Evolutionary conservation across 192 early-diverging fungal species (phyloP), one percentile per base, ranked within the genome.

Genomic region (Coemansia sp.): DNA sequence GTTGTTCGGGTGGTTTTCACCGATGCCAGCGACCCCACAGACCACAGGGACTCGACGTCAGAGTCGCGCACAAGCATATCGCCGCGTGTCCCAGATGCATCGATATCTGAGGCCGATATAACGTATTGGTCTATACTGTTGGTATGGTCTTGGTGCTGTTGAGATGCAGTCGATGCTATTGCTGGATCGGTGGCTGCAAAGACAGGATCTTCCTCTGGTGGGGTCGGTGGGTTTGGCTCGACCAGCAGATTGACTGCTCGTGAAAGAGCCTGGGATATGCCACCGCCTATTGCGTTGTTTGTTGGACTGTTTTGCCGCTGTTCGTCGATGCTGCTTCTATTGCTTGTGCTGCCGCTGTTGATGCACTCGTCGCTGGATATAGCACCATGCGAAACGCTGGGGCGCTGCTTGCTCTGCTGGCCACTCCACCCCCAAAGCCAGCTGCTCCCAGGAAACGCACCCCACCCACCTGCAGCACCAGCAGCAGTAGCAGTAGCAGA

Each of bases 221-320:
- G 77, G 1, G 77, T 79, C 30, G 71, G 77, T 16, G 77, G 64
- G 0, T 68, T 63, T 3, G 77, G 77, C 58, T 79, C 77, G 13
- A 79, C 68, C 43, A 79, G 65, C 25, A 64, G 64, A 52, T 79
- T 67, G 55, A 79, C 71, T 7, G 77, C 77, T 1, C 77, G 67
- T 12, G 77, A 79, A 9, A 79, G 68, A 18, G 59, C 77, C 49
- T 79, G 77, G 4, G 77, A 59, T 2, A 79, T 37, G 7, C 77
- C 77, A 9, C 67, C 66, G 29, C 57, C 28, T 35, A 46, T 46
- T 48, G 37, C 58, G 12, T 6, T 48, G 20, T 55, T 31, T 48
- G 18, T 48, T 37, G 46, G 46, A 15, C 5, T 42, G 2, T 8
- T 15, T 6, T 7, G 46, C 0, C 28, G 23, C 21, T n/a, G 28